Evolutionary conservation across 2,329 filamentous ascomycete species (phyloP), one percentile per base, ranked within the genome.

Genomic region (Dryadomyces quercus-mongolicae): DNA sequence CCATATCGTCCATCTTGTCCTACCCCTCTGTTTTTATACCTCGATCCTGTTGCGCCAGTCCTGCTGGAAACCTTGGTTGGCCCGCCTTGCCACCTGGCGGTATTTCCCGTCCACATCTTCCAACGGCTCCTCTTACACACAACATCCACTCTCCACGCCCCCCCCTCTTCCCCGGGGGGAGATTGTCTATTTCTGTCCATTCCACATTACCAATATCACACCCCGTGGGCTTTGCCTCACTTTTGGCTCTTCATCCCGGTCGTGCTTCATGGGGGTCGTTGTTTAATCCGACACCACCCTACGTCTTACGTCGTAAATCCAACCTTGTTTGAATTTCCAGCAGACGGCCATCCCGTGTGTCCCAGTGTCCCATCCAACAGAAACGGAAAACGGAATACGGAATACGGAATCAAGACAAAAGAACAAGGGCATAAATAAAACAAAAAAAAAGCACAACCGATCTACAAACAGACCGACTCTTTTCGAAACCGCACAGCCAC

Each of bases 261-360:
- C 36, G 36, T 45, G 43, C 43, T 46, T 38, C 12, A 12, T 9
- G 21, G 45, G 38, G 44, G 46, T 22, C 54, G 21, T 45, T 43
- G 55, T 46, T 54, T 59, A 57, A 59, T 59, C 57, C 57, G 57
- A 56, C 57, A 54, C 57, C 57, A 59, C 56, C 56, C 48, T 40
- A 50, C 43, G 51, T 31, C 51, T 8, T 5, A 31, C 25, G 25
- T 31, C 48, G 43, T 40, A 51, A 22, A 42, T 31, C 25, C 25
- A 31, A 31, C 25, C 25, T 31, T 31, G 25, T 31, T 31, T 31
- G 25, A 31, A 31, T 31, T 31, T 8, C 25, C 25, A 31, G 25
- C 25, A 31, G 25, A 31, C 25, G 4, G 4, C 25, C 25, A 31
- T 31, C 25, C 25, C 25, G 25, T 31, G 8, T 8, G 25, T 4